Conservation (phyloP, 148 eudicot species). For the Rhododendron vialii region DNA sequence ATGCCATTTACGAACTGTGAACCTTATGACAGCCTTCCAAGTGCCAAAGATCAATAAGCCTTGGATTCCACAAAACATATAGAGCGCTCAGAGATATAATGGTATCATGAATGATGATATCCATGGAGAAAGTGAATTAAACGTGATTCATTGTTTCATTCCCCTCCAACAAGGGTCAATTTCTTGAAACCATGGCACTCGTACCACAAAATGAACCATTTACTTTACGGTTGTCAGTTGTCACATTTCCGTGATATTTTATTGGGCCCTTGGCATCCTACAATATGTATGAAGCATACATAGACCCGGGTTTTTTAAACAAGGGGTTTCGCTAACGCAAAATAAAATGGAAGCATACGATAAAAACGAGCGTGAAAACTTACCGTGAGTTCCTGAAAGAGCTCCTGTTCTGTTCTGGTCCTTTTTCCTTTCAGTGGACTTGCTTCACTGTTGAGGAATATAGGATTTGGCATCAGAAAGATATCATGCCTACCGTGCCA, state of each 20-base stretch:
- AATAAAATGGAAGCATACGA: background rate
- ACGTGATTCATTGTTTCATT: background rate
- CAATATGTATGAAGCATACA: background rate
- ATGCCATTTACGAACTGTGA: background rate
- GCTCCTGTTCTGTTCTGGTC: background rate
- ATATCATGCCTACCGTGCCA: background rate
- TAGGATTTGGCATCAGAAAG: background rate
- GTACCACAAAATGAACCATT: background rate
- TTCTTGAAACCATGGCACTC: background rate
- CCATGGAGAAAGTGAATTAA: background rate
- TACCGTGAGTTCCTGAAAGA: background rate
- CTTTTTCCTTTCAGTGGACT: background rate
- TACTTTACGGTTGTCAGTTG: background rate
- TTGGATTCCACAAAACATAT: background rate
- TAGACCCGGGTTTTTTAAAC: background rate
- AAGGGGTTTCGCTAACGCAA: background rate
- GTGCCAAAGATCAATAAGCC: background rate
- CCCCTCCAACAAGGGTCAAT: background rate
- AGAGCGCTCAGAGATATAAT: background rate
- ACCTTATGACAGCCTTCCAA: background rate
- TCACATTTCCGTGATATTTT: background rate
- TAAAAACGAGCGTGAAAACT: background rate
- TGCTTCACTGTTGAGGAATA: background rate
- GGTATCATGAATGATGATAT: background rate
- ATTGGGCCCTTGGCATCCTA: background rate